Percentiles rank a stretch among this genome's conserved stretches.
phyloP scores from a whole-genome alignment of 2,329 filamentous ascomycete genomes.

The Scortechinia acanthostroma region DNA sequence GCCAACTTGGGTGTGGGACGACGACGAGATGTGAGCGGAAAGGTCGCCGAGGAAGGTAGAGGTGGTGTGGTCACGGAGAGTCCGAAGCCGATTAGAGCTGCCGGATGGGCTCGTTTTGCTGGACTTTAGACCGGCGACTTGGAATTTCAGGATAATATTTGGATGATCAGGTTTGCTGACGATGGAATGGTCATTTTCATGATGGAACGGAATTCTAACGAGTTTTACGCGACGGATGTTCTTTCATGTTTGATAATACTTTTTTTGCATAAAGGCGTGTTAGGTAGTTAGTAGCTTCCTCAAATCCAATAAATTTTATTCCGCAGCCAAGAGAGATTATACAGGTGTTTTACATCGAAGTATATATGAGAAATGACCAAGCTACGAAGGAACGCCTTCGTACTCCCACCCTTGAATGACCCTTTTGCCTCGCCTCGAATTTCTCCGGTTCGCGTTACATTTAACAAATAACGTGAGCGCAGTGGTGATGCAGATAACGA shows the following conservation, averaged over 20 bases:
- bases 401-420: slow-evolving; percentile 2
- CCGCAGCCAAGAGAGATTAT: no score
- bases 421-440: neutral
- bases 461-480: neutral
- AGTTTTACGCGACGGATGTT: no score
- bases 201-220: no score
- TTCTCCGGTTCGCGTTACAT: neutral
- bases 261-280: no score
- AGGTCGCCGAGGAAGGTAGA: slow-evolving; percentile 33
- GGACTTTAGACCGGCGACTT: slow-evolving; percentile 11
- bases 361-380: no score
- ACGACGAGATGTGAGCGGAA: slow-evolving; percentile 33
- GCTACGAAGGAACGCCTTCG: slow-evolving; percentile 1
- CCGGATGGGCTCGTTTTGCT: slow-evolving; percentile 34
- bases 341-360: no score
- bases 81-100: slow-evolving; percentile 17
- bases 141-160: neutral
- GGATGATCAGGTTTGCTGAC: neutral
- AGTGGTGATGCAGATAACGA: neutral
- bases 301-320: no score
- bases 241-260: no score
- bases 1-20: slow-evolving; percentile 28
- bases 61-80: slow-evolving; percentile 12
- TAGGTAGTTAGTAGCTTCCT: no score
- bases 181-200: neutral